Evolutionary conservation across 495 filamentous ascomycete species (phyloP).

Genomic region (Cudoniella acicularis): DNA sequence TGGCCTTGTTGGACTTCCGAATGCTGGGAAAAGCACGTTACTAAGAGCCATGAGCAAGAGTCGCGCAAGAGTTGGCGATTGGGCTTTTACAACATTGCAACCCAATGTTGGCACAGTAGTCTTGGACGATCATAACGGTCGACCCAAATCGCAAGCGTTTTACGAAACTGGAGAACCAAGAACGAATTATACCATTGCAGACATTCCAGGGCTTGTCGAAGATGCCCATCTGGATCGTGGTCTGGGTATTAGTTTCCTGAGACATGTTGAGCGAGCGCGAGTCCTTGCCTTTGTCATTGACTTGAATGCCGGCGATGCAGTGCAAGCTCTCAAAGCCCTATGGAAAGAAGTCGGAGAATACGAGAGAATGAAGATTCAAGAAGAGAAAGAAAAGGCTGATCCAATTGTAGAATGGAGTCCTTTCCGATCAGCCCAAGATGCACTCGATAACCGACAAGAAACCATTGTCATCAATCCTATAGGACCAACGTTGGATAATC

Average conservation of each 20-base stretch:
- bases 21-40: slow-evolving; percentile 93
- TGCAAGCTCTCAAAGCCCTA: slow-evolving; percentile 69
- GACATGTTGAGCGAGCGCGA: slow-evolving; percentile 89
- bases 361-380: slow-evolving; percentile 63
- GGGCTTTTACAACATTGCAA: slow-evolving; percentile 94
- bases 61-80: slow-evolving; percentile 83
- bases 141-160: slow-evolving; percentile 34
- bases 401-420: slow-evolving; percentile 31
- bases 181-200: slow-evolving; percentile 86
- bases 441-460: slow-evolving; percentile 11
- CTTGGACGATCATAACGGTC: slow-evolving; percentile 74
- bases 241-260: slow-evolving; percentile 84
- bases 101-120: slow-evolving; percentile 95
- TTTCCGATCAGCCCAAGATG: slow-evolving; percentile 20
- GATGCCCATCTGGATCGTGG: slow-evolving; percentile 91
- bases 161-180: slow-evolving; percentile 43
- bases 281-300: slow-evolving; percentile 94
- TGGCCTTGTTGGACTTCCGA: slow-evolving; percentile 89
- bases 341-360: slow-evolving; percentile 91
- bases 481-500: slow-evolving; percentile 22
- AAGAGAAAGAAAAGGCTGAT: slow-evolving; percentile 50
- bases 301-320: slow-evolving; percentile 73
- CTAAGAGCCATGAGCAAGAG: slow-evolving; percentile 81
- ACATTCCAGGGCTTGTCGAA: slow-evolving; percentile 89
- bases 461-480: slow-evolving; percentile 33